Evolutionary conservation across 257 asterid species (phyloP).

Genomic region (Osmanthus fragrans): DNA sequence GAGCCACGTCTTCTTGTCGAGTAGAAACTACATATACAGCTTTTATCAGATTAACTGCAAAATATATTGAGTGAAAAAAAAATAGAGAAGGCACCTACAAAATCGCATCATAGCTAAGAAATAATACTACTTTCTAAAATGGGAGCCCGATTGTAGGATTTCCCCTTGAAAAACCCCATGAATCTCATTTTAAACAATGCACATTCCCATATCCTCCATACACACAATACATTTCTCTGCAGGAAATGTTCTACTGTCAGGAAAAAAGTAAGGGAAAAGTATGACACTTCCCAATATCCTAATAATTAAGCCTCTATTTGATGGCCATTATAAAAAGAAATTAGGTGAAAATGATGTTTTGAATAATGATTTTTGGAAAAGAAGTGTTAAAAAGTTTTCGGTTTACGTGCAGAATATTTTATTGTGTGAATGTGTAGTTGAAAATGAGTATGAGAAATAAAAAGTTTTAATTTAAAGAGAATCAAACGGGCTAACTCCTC

Average conservation of each 20-base stretch:
- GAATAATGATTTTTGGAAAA: too few species aligned
- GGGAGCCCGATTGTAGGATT: background rate
- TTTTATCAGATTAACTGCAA: background rate
- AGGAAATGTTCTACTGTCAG: background rate
- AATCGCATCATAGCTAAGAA: background rate
- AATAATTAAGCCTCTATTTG: background rate
- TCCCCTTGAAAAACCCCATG: background rate
- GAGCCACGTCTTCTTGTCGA: background rate
- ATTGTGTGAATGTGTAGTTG: too few species aligned
- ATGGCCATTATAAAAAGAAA: too few species aligned
- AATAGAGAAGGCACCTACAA: background rate
- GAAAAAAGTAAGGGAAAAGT: background rate
- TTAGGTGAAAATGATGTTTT: too few species aligned
- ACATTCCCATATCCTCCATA: background rate
- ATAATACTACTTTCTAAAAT: background rate
- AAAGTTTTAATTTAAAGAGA: too few species aligned
- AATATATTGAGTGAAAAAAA: background rate
- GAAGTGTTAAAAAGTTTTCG: too few species aligned
- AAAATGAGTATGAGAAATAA: too few species aligned
- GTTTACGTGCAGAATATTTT: too few species aligned
- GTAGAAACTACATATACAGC: background rate
- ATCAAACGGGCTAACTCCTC: background rate
- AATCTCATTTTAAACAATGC: background rate
- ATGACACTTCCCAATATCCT: background rate
- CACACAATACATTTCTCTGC: background rate